Percentiles rank a stretch among this genome's conserved stretches.
Conservation (phyloP, 106 monocot genomes). For the Dioscorea alata region DNA sequence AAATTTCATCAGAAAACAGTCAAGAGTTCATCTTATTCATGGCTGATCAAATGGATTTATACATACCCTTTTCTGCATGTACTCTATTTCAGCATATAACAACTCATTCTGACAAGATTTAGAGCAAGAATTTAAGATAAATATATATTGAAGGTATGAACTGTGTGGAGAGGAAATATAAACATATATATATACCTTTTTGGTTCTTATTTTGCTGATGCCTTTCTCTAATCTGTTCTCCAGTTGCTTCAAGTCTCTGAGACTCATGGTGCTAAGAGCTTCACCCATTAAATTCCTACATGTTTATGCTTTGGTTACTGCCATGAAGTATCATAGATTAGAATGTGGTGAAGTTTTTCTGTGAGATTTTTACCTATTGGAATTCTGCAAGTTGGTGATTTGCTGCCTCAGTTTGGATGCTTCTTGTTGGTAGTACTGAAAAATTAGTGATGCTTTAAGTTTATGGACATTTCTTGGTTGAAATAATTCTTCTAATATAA, state of each 20-base stretch:
- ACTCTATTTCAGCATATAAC: constrained; percentile 35
- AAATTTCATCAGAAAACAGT: neutral
- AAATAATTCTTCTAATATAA: neutral
- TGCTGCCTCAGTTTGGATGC: constrained; percentile 7
- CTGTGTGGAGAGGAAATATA: no score
- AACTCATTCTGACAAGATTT: constrained; percentile 14
- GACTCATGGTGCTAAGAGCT: constrained; percentile 8
- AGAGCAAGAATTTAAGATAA: neutral
- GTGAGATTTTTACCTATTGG: constrained; percentile 4
- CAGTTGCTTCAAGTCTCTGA: constrained; percentile 7
- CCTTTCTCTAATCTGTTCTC: constrained; percentile 9
- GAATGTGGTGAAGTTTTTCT: neutral
- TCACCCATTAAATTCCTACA: constrained; percentile 11
- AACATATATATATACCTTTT: constrained; percentile 1
- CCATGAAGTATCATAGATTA: no score
- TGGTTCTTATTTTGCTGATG: constrained; percentile 8
- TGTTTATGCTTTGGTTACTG: neutral
- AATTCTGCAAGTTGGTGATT: constrained; percentile 5
- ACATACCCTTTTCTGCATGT: constrained; percentile 43
- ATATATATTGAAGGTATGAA: neutral
- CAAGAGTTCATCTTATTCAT: no score
- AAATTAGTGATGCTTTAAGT: neutral
- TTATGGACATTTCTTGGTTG: no score
- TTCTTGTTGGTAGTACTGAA: constrained; percentile 15
- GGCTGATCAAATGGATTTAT: no score